Percentiles rank a stretch among this genome's conserved stretches.
Conservation (phyloP, 805 yeast species). For the Saccharomycopsis olivae region DNA sequence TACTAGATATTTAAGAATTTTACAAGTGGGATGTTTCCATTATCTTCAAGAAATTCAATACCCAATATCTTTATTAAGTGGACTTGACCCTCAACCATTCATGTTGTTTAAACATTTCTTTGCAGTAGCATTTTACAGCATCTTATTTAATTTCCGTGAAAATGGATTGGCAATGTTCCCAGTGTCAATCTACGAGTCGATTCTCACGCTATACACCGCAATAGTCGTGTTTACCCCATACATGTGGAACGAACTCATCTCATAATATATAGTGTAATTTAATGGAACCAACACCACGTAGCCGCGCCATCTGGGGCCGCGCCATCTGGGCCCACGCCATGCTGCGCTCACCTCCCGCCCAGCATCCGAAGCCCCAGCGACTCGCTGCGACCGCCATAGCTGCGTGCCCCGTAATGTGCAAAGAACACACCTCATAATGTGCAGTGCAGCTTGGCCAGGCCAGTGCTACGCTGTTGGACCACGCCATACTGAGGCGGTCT, state of each 20-base stretch:
- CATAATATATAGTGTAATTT: conserved; percentile 14
- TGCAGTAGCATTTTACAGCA: conserved; percentile 79
- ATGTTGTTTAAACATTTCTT: conserved; percentile 77
- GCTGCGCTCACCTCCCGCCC: no score
- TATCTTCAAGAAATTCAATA: conserved; percentile 70
- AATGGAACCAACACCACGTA: no score
- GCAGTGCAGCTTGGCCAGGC: no score
- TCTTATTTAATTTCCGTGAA: conserved; percentile 53
- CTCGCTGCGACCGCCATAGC: no score
- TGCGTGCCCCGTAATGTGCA: no score
- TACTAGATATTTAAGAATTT: conserved; percentile 44
- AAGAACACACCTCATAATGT: no score
- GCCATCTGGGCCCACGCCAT: no score
- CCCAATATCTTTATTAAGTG: conserved; percentile 79
- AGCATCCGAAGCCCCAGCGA: no score
- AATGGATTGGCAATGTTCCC: conserved; percentile 63
- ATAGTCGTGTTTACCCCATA: conserved; percentile 72
- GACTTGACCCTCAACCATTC: conserved; percentile 67
- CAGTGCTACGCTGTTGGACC: no score
- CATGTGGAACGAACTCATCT: conserved; percentile 41
- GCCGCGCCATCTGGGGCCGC: no score
- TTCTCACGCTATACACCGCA: conserved; percentile 65
- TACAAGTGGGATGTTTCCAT: conserved; percentile 82
- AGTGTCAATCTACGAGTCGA: conserved; percentile 56
- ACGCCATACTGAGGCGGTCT: no score